Conservation (phyloP, 306 rosid species). For the Medicago ruthenica region DNA sequence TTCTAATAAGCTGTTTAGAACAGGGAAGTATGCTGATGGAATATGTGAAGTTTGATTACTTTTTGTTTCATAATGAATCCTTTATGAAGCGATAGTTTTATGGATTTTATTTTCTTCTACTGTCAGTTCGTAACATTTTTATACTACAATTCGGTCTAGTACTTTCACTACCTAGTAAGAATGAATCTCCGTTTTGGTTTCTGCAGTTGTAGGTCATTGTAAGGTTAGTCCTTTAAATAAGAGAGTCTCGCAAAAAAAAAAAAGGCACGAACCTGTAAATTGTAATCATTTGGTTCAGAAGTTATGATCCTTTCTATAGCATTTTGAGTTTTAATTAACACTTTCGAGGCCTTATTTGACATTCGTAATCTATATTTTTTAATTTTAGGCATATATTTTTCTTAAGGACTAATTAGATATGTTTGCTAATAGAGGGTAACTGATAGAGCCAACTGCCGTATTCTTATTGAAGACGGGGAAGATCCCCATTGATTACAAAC, state of each 20-base stretch:
- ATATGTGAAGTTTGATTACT: slow-evolving; percentile 6
- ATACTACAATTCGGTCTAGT: not conserved
- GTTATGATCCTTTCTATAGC: not conserved
- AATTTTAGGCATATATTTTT: too few relatives aligned
- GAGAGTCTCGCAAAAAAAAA: not conserved
- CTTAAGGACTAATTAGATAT: not conserved
- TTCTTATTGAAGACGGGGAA: too few relatives aligned
- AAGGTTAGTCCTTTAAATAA: not conserved
- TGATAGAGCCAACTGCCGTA: too few relatives aligned
- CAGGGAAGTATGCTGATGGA: not conserved
- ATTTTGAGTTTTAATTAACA: not conserved
- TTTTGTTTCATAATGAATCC: not conserved
- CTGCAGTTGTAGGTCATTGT: not conserved
- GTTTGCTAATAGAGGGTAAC: not conserved
- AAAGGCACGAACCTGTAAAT: not conserved
- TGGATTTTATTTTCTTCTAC: slow-evolving; percentile 3
- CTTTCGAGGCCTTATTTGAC: not conserved
- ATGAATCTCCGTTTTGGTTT: not conserved
- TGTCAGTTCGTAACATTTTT: too few relatives aligned
- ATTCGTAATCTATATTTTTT: not conserved
- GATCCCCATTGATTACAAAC: too few relatives aligned
- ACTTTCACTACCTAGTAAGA: not conserved
- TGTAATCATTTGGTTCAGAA: not conserved
- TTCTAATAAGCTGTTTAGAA: not conserved
- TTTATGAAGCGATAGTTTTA: not conserved